Percentiles rank a stretch among this genome's conserved stretches.
Evolutionary conservation across 2,329 filamentous ascomycete genomes (phyloP).

Genomic region (Sodiomyces alkalinus): DNA sequence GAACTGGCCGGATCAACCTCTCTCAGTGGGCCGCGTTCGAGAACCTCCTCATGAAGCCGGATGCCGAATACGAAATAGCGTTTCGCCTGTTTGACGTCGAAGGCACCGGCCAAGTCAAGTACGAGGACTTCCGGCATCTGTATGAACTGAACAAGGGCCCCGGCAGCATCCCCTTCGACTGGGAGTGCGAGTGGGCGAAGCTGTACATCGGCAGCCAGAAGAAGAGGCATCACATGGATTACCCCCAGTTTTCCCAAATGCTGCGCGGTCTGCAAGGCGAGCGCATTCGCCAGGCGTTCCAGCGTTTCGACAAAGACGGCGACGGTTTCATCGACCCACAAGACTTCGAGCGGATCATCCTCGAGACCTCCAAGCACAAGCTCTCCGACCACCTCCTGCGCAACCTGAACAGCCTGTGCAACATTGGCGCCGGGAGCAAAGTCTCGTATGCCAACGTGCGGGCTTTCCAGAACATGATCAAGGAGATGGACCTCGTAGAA

Average conservation of each 20-base stretch:
- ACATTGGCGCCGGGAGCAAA: slow-evolving; percentile 80
- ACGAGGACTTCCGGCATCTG: slow-evolving; percentile 69
- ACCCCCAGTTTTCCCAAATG: slow-evolving; percentile 97
- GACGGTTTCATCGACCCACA: slow-evolving; percentile 93
- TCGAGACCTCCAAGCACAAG: slow-evolving; percentile 87
- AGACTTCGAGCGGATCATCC: slow-evolving; percentile 92
- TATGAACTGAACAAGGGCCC: slow-evolving; percentile 83
- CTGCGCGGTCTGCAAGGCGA: slow-evolving; percentile 90
- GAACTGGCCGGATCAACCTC: slow-evolving; percentile 57
- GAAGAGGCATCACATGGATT: slow-evolving; percentile 81
- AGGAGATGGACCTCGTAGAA: slow-evolving; percentile 95
- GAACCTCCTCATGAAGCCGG: slow-evolving; percentile 82
- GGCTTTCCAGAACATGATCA: slow-evolving; percentile 95
- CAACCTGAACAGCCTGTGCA: slow-evolving; percentile 85
- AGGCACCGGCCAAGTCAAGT: slow-evolving; percentile 72
- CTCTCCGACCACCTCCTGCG: slow-evolving; percentile 89
- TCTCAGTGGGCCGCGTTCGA: slow-evolving; percentile 88
- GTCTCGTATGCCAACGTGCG: slow-evolving; percentile 96
- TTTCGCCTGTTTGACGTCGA: slow-evolving; percentile 92
- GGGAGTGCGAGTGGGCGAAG: slow-evolving; percentile 92
- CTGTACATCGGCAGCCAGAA: slow-evolving; percentile 84
- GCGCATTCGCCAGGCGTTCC: slow-evolving; percentile 89
- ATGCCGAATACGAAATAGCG: slow-evolving; percentile 97
- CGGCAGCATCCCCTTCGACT: slow-evolving; percentile 82
- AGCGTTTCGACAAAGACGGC: slow-evolving; percentile 75